These are phyloP conservation scores for Toxicodendron radicans DNA, from an alignment of 345 rosid species.

Conservation along the genomic window DNA sequence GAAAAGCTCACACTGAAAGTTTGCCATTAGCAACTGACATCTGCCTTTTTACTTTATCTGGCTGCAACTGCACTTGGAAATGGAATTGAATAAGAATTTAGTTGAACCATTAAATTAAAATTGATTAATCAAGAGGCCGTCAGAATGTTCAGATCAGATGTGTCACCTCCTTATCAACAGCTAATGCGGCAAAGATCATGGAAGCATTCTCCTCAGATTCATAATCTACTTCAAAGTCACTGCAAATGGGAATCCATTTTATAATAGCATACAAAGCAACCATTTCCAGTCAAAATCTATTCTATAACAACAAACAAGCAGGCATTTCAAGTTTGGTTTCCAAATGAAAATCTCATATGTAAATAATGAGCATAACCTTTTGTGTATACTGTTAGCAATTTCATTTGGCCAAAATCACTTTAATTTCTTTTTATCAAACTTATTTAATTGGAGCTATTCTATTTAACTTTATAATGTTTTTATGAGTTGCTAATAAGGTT, in stretches of 20 bases:
- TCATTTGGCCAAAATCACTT: no score
- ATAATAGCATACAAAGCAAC: background rate
- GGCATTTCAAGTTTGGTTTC: background rate
- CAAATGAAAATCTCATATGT: background rate
- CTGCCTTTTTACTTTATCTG: constrained; percentile 80
- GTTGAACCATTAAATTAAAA: background rate
- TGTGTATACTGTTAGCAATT: no score
- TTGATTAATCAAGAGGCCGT: background rate
- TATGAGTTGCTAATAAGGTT: no score
- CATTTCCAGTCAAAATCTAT: no score
- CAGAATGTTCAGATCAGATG: background rate
- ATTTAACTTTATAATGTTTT: no score
- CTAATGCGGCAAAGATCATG: constrained; percentile 62
- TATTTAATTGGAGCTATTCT: background rate
- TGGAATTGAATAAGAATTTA: constrained; percentile 3
- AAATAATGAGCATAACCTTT: background rate
- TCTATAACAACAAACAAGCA: background rate
- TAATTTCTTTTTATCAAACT: no score
- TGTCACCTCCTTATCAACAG: constrained; percentile 86
- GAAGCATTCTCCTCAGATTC: constrained; percentile 77
- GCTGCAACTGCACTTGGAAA: constrained; percentile 74
- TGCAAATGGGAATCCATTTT: constrained; percentile 28
- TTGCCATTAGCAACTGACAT: constrained; percentile 65
- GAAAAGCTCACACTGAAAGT: constrained; percentile 68
- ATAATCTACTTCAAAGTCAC: constrained; percentile 81